phyloP scores from a whole-genome alignment of 1,284 basidiomycete genomes.

The Leccinum brunneo-olivaceum region DNA sequence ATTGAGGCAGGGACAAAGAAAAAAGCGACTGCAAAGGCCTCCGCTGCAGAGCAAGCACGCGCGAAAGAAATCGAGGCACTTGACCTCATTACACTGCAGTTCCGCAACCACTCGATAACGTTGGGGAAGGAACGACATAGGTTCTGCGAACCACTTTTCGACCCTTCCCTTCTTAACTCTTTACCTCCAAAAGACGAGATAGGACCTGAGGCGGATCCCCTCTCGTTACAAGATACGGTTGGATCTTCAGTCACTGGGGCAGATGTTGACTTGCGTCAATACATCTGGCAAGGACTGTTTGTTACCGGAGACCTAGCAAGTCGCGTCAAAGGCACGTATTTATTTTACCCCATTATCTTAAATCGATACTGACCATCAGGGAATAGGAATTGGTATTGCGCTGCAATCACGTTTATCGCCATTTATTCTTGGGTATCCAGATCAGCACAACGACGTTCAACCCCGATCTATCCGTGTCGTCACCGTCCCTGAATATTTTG shows the following conservation, averaged over 20 bases:
- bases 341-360: background rate
- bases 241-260: constrained; percentile 51
- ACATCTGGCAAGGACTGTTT: constrained; percentile 76
- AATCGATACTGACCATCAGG: background rate
- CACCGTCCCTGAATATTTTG: constrained; percentile 87
- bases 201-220: constrained; percentile 24
- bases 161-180: constrained; percentile 51
- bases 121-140: constrained; percentile 85
- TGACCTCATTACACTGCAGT: constrained; percentile 72
- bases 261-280: constrained; percentile 61
- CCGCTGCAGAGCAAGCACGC: constrained; percentile 73
- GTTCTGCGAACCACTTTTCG: constrained; percentile 86
- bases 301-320: constrained; percentile 79
- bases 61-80: constrained; percentile 76
- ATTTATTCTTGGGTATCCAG: constrained; percentile 57
- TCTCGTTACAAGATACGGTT: constrained; percentile 59
- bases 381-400: constrained; percentile 58
- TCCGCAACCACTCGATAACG: constrained; percentile 64
- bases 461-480: constrained; percentile 61
- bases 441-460: constrained; percentile 65
- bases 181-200: constrained; percentile 18
- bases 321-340: constrained; percentile 62
- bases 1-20: constrained; percentile 78
- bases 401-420: constrained; percentile 71
- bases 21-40: constrained; percentile 66